These are phyloP conservation scores for Polygonum maritimum DNA, from an alignment of 148 eudicot species.

Conservation along the genomic window DNA sequence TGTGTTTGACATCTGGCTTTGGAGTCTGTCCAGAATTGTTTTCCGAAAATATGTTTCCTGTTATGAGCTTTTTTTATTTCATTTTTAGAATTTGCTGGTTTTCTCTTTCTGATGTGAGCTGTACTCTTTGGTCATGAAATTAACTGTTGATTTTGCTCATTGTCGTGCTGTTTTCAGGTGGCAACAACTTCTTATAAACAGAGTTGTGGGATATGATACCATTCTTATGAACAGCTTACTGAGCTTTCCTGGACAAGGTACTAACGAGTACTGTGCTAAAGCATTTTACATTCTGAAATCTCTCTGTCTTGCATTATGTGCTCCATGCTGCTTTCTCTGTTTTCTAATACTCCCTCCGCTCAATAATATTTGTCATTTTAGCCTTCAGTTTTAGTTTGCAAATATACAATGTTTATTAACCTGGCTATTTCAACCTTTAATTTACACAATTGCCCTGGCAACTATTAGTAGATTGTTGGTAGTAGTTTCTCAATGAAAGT, in stretches of 20 bases:
- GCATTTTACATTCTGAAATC: background rate
- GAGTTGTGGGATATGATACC: conserved; percentile 96
- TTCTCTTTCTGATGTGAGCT: background rate
- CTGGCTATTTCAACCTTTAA: too few relatives aligned
- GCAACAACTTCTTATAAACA: conserved; percentile 95
- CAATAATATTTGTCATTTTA: too few relatives aligned
- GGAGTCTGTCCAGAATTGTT: background rate
- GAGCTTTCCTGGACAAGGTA: conserved; percentile 91
- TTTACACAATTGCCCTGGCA: too few relatives aligned
- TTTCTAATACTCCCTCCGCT: background rate
- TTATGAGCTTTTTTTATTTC: background rate
- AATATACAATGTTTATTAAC: too few relatives aligned
- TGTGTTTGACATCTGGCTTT: background rate
- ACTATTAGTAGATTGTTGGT: too few relatives aligned
- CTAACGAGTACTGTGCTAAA: background rate
- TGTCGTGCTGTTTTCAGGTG: conserved; percentile 43
- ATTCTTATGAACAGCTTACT: conserved; percentile 91
- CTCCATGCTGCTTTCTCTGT: background rate
- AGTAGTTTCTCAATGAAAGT: too few relatives aligned
- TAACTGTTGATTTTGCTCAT: background rate
- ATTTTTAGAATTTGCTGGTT: background rate
- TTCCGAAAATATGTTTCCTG: background rate
- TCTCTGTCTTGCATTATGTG: background rate
- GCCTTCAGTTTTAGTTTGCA: too few relatives aligned
- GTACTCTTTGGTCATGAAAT: background rate